Evolutionary conservation across 2,329 filamentous ascomycete species (phyloP), one percentile per base, ranked within the genome.

Genomic region (Phialophora verrucosa): DNA sequence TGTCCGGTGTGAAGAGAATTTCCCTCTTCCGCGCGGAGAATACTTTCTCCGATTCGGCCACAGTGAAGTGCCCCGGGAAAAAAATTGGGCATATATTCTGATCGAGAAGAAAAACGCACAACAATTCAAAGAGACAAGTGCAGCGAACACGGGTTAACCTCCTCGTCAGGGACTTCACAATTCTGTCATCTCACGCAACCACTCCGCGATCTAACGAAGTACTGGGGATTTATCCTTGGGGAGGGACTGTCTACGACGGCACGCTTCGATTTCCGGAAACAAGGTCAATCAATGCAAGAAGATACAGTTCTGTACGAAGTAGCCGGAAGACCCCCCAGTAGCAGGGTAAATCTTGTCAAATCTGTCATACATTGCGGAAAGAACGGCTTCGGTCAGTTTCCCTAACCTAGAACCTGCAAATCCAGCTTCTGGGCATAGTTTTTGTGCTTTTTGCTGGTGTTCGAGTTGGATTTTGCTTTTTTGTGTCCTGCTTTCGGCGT

Each of bases 151-250:
- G 49, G 49, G 25, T 51, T 29, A 20, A 51, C 49, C 49, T 51
- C 49, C 25, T 11, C 20, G 4, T 4, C 2, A 6, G 4, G 49
- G 49, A 51, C 49, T 51, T 51, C 49, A 51, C 20, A 51, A 10
- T 51, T 51, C 49, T 51, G 49, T 27, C 14, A 27, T 51, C 49
- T 29, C 4, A 27, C 10, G 49, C 49, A 51, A 14, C 49, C 49
- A 51, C 49, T 51, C 29, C 7, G 29, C 11, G 29, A 56, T 56
- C n/a, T 20, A 32, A 56, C 27, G 29, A 56, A 56, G 53, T 56
- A 56, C 53, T 56, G 29, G 23, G 53, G 53, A 38, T 56, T 23
- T 12, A 56, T 56, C 53, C 53, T 56, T 56, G 29, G 53, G 53
- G 53, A 56, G 27, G 53, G 53, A 17, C 53, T 32, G 38, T 44